Percentiles rank a stretch among this genome's conserved stretches.
Evolutionary conservation across 331 rosid genomes (phyloP).

Genomic region (Malus hybrid): DNA sequence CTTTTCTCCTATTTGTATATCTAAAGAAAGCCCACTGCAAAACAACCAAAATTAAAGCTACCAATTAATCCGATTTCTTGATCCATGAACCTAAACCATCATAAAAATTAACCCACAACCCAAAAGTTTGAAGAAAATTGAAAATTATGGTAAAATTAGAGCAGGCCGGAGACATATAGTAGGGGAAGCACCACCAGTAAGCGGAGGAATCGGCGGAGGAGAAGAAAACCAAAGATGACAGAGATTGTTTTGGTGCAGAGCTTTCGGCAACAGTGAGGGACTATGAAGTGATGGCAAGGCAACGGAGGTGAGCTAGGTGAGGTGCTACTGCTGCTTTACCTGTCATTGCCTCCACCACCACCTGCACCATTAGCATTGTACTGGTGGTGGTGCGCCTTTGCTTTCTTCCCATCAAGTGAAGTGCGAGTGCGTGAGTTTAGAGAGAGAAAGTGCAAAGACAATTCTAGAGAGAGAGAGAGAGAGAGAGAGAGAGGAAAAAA

Average conservation of each 20-base stretch:
- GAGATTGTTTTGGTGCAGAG: slow-evolving; percentile 41
- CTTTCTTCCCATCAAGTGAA: slow-evolving; percentile 38
- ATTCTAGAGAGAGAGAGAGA: neutral
- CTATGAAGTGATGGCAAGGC: slow-evolving; percentile 41
- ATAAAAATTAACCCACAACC: neutral
- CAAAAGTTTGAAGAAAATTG: neutral
- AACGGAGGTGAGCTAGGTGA: slow-evolving; percentile 93
- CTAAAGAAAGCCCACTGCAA: neutral
- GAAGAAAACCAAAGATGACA: slow-evolving; percentile 36
- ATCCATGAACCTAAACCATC: neutral
- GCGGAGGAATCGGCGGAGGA: slow-evolving; percentile 61
- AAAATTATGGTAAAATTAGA: slow-evolving; percentile 3
- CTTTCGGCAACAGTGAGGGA: slow-evolving; percentile 46
- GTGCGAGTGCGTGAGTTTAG: neutral
- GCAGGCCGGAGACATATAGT: slow-evolving; percentile 65
- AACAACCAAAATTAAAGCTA: neutral
- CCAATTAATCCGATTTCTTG: neutral
- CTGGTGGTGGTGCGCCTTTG: slow-evolving; percentile 34
- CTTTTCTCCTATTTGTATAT: slow-evolving; percentile 21
- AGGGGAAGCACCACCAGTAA: slow-evolving; percentile 63
- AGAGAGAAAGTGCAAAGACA: neutral
- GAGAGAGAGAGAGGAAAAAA: neutral
- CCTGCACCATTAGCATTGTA: slow-evolving; percentile 38
- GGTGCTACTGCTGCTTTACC: slow-evolving; percentile 48
- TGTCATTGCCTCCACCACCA: slow-evolving; percentile 8